Percentiles rank a stretch among this genome's conserved stretches.
Evolutionary conservation across 768 basidiomycete genomes (phyloP).

Genomic region (Phylloporus sp.): DNA sequence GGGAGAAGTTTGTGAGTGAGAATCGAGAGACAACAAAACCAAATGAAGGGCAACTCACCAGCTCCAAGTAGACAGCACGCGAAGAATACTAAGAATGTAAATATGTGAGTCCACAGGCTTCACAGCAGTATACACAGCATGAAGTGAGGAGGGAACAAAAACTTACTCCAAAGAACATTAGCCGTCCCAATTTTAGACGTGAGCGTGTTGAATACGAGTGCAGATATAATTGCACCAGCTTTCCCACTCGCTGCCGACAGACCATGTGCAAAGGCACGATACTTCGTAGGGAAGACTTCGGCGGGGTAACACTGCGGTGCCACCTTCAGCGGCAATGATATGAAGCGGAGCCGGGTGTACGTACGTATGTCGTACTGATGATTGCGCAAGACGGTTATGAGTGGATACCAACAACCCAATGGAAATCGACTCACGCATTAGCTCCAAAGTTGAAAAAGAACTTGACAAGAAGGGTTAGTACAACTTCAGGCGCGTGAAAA

Average conservation of each 20-base stretch:
- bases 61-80: constrained; percentile 60
- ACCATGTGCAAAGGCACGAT: constrained; percentile 71
- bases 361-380: constrained; percentile 49
- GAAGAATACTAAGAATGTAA: constrained; percentile 51
- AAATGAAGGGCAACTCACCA: constrained; percentile 19
- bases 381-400: background rate
- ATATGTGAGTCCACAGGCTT: background rate
- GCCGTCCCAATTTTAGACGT: constrained; percentile 60
- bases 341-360: constrained; percentile 3
- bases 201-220: constrained; percentile 67
- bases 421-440: constrained; percentile 45
- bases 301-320: constrained; percentile 60
- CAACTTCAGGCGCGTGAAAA: background rate
- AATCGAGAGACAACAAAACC: background rate
- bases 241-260: constrained; percentile 73
- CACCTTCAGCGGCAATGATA: constrained; percentile 1
- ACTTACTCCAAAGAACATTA: constrained; percentile 67
- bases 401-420: background rate
- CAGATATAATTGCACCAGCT: constrained; percentile 71
- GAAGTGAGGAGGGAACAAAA: background rate
- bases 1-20: background rate
- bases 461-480: constrained; percentile 25
- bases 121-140: background rate
- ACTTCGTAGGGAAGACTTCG: constrained; percentile 77
- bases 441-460: constrained; percentile 86